Percentiles rank a stretch among this genome's conserved stretches.
These are phyloP conservation scores for Ceriops tagal DNA, from an alignment of 345 rosid genomes.

Conservation along the genomic window DNA sequence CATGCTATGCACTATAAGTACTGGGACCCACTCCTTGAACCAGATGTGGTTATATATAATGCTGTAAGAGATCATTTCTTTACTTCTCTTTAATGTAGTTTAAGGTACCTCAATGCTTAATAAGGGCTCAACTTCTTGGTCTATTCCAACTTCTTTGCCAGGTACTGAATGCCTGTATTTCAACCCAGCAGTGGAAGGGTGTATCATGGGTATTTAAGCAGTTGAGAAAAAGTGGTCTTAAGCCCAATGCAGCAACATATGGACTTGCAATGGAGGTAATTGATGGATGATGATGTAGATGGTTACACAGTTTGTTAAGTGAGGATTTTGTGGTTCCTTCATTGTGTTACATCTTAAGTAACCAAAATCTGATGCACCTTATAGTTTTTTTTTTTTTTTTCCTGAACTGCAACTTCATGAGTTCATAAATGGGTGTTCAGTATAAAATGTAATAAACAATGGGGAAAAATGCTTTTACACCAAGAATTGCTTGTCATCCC, in stretches of 20 bases:
- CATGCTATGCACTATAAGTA: constrained; percentile 47
- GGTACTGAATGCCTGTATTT: constrained; percentile 89
- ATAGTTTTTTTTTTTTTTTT: no score
- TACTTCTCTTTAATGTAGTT: neutral
- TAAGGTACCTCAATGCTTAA: neutral
- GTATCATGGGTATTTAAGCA: constrained; percentile 87
- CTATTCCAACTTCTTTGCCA: constrained; percentile 24
- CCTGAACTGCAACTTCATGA: no score
- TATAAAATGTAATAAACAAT: no score
- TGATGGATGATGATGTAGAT: constrained; percentile 7
- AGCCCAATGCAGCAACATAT: constrained; percentile 89
- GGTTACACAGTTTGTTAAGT: neutral
- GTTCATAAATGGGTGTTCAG: no score
- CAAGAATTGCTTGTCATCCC: no score
- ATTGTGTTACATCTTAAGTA: no score
- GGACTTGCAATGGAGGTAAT: constrained; percentile 99
- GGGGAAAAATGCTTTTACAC: no score
- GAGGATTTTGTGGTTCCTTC: neutral
- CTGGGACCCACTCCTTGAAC: constrained; percentile 85
- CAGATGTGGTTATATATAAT: constrained; percentile 83
- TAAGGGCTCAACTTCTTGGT: constrained; percentile 2
- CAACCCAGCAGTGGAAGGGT: constrained; percentile 80
- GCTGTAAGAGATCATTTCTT: constrained; percentile 58
- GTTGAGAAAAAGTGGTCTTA: constrained; percentile 67
- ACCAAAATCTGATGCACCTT: neutral